phyloP scores from a whole-genome alignment of 139 green algal genomes.

The Edaphochlamys debaryana region DNA sequence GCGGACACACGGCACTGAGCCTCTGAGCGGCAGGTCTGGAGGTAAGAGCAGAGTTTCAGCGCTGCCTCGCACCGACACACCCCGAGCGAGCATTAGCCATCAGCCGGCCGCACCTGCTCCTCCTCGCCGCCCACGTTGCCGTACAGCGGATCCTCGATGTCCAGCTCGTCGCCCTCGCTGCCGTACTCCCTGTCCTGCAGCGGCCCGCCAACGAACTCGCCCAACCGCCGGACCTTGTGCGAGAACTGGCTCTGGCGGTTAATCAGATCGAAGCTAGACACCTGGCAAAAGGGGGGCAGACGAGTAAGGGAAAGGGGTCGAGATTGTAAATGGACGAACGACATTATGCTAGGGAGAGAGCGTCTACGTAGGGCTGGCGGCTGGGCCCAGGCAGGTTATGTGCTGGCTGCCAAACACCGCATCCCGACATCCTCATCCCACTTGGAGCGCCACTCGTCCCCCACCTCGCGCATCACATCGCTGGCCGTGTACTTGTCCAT shows the following conservation, averaged over 20 bases:
- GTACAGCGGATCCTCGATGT: conserved; percentile 89
- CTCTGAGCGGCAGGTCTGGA: not conserved
- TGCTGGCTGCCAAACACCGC: too few species aligned
- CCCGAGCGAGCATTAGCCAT: too few species aligned
- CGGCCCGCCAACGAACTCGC: conserved; percentile 66
- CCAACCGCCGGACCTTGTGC: conserved; percentile 73
- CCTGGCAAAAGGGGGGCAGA: too few species aligned
- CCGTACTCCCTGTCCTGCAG: not conserved
- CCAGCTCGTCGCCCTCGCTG: conserved; percentile 55
- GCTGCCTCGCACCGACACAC: too few species aligned
- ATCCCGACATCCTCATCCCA: too few species aligned
- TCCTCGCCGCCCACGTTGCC: conserved; percentile 74
- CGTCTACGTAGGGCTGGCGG: too few species aligned
- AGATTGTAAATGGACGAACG: too few species aligned
- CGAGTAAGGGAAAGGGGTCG: too few species aligned
- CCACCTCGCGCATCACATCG: conserved; percentile 88
- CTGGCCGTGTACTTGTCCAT: conserved; percentile 90
- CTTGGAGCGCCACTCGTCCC: too few species aligned
- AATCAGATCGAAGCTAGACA: conserved; percentile 83
- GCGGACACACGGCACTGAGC: not conserved
- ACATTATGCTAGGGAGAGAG: too few species aligned
- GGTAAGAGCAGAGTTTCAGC: not conserved
- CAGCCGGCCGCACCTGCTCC: conserved; percentile 68
- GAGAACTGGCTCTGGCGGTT: conserved; percentile 62
- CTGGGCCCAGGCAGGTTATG: too few species aligned